Evolutionary conservation across 2,329 filamentous ascomycete species (phyloP), one percentile per base, ranked within the genome.

Genomic region (Xylaria sp.): DNA sequence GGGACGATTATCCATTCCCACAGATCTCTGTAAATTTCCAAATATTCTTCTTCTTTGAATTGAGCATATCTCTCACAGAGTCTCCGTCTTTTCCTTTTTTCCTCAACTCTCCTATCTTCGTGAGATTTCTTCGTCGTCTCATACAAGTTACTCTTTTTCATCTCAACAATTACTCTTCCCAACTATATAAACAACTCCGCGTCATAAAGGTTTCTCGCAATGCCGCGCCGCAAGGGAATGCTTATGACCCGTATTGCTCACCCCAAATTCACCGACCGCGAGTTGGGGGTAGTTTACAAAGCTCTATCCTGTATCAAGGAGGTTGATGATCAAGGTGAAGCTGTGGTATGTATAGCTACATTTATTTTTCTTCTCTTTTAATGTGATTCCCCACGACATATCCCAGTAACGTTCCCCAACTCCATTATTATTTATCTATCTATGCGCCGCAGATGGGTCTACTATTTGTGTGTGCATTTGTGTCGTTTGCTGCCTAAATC

Each of bases 1-100:
- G 13, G 26, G 63, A 15, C 36, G 33, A 44, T 51, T 59, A 26
- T 40, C 26, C 33, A 44, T 59, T 57, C 44, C 56, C 36, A 59
- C 59, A 42, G 20, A 61, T 10, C 6, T 10, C 7, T 0, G 3
- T 2, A 31, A 28, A 28, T 28, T 38, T 40, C 26, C 15, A 31
- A 31, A 44, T 31, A 51, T 53, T 33, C 17, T 33, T n/a, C 26
- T 53, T n/a, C 26, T 33, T 9, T 53, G 28, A 17, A 49, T 28
- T 49, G 23, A 17, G 46, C 46, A 31, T 53, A 13, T 33, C 15
- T 53, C 49, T 6, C 49, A 15, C 7, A 31, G 7, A 10, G 9
- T 33, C 31, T 49, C 1, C 33, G 7, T 51, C 26, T 31, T 13
- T 51, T 31, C 42, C 42, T 46, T 40, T 31, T 23, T 13, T 64